A percentile compares a stretch with the other conserved stretches of the same genome.
Conservation (phyloP, 352 stramenopile genomes). For the Stramenopiles sp. region DNA sequence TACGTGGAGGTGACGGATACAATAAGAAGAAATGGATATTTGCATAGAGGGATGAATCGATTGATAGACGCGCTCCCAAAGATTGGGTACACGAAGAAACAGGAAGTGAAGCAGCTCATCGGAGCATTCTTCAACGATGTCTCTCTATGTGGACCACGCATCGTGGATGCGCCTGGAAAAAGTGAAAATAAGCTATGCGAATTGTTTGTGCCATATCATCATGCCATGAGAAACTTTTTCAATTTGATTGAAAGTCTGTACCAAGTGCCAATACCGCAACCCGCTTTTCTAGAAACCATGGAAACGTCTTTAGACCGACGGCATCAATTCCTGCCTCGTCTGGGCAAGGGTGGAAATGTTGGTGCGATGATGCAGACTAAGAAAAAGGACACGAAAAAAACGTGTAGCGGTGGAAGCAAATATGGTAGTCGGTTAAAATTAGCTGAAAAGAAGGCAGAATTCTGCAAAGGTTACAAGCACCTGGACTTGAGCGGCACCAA, state of each 20-base stretch:
- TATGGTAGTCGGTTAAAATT: not conserved
- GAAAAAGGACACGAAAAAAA: not conserved
- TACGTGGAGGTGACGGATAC: not conserved
- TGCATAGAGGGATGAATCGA: not conserved
- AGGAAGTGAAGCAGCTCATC: not conserved
- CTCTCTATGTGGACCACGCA: not conserved
- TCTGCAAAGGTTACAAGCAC: not conserved
- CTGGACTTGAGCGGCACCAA: not conserved
- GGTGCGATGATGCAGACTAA: not conserved
- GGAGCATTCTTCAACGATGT: not conserved
- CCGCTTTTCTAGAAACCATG: conserved; percentile 2
- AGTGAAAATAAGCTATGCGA: conserved; percentile 4
- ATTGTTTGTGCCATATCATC: not conserved
- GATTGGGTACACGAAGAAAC: not conserved
- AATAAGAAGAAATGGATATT: not conserved
- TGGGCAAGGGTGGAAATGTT: not conserved
- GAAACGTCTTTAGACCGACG: not conserved
- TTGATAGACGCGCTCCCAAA: not conserved
- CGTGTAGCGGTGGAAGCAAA: not conserved
- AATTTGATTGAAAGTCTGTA: conserved; percentile 8
- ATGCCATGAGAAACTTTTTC: conserved; percentile 7
- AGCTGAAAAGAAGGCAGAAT: not conserved
- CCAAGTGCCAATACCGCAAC: not conserved
- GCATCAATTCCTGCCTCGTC: no score
- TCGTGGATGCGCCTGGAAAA: not conserved